Conservation (phyloP, 805 yeast species). For the Hanseniaspora hatyaiensis region DNA sequence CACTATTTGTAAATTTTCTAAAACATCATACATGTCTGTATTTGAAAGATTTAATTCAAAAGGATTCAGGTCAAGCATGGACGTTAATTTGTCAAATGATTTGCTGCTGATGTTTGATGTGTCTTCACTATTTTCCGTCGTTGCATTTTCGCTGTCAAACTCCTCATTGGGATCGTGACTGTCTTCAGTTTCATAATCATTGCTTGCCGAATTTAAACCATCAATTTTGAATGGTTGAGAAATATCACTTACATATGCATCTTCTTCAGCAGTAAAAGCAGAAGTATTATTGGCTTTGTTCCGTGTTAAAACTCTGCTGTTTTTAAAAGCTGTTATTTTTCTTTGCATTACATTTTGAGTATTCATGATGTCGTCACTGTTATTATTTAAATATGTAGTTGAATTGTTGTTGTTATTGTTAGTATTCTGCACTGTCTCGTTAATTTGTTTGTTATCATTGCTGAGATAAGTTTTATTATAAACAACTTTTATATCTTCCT, state of each 20-base stretch:
- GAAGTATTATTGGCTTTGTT: not conserved
- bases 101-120: not conserved
- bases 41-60: slow-evolving; percentile 4
- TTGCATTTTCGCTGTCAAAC: not conserved
- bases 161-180: no score
- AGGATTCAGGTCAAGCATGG: slow-evolving; percentile 1
- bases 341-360: not conserved
- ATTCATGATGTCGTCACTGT: slow-evolving; percentile 7
- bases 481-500: not conserved
- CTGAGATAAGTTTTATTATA: not conserved
- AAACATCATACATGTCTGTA: not conserved
- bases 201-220: not conserved
- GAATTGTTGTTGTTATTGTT: not conserved
- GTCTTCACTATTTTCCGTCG: not conserved
- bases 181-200: not conserved
- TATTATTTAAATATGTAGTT: slow-evolving; percentile 1
- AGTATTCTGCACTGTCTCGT: not conserved
- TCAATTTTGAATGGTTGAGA: slow-evolving; percentile 9
- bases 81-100: slow-evolving; percentile 6
- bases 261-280: not conserved
- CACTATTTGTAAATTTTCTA: slow-evolving; percentile 5
- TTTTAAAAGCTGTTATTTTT: not conserved
- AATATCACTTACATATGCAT: slow-evolving; percentile 3
- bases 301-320: not conserved
- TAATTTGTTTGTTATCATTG: not conserved